These are phyloP conservation scores for Cyberlindnera maritima DNA, from an alignment of 805 yeast species.

Conservation along the genomic window DNA sequence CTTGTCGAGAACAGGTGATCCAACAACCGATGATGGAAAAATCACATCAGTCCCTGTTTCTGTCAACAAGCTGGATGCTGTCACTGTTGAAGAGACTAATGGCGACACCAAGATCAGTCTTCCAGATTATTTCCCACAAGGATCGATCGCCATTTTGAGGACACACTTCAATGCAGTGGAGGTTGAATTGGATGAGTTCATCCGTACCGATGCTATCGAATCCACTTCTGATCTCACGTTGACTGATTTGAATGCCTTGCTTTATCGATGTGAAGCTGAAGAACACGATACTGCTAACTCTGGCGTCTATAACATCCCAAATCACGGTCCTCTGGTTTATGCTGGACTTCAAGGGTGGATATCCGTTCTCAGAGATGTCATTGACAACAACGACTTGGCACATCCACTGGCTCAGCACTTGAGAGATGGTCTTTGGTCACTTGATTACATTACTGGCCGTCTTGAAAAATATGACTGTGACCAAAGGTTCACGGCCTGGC, in stretches of 20 bases:
- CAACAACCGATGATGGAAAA: conserved; percentile 34
- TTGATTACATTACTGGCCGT: conserved; percentile 69
- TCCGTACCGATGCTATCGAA: conserved; percentile 73
- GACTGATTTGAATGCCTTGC: conserved; percentile 68
- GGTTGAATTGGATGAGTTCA: conserved; percentile 56
- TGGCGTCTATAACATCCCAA: conserved; percentile 76
- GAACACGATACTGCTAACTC: conserved; percentile 82
- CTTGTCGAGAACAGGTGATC: conserved; percentile 52
- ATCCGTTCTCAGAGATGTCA: conserved; percentile 58
- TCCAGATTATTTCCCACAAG: conserved; percentile 74
- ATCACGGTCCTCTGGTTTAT: conserved; percentile 68
- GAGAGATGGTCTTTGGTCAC: conserved; percentile 85
- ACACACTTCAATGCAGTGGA: conserved; percentile 70
- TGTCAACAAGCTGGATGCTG: conserved; percentile 49
- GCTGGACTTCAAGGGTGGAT: conserved; percentile 96
- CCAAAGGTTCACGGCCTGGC: conserved; percentile 63
- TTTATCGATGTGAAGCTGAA: conserved; percentile 82
- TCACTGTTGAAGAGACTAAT: conserved; percentile 43
- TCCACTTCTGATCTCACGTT: conserved; percentile 63
- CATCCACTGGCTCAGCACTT: conserved; percentile 82
- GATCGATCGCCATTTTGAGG: conserved; percentile 81
- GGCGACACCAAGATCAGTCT: conserved; percentile 52
- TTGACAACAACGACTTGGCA: conserved; percentile 70
- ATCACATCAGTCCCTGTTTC: conserved; percentile 68
- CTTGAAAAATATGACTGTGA: conserved; percentile 58